phyloP scores from a whole-genome alignment of 441 rosid species.

The Eruca vesicaria region DNA sequence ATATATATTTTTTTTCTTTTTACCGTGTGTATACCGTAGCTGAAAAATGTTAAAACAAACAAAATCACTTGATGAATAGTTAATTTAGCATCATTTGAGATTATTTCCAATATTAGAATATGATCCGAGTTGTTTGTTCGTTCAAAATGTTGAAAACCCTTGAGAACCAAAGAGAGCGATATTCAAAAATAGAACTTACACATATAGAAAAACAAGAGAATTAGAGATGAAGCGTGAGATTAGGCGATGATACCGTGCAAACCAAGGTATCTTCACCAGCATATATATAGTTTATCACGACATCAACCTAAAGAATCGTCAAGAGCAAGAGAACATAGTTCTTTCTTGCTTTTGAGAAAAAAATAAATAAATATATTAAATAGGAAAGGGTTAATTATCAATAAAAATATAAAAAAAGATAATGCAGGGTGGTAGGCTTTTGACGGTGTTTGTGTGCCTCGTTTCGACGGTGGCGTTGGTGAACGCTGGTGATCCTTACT shows the following conservation, averaged over 20 bases:
- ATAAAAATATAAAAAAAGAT: slow-evolving; percentile 4
- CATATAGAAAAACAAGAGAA: neutral
- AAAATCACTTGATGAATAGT: slow-evolving; percentile 8
- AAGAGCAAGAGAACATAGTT: slow-evolving; percentile 41
- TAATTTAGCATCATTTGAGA: neutral
- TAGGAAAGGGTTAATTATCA: slow-evolving; percentile 37
- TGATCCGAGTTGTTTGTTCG: slow-evolving; percentile 27
- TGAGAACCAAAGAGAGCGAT: neutral
- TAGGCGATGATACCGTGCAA: slow-evolving; percentile 17
- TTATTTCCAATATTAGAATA: slow-evolving; percentile 29
- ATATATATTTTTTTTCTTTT: too few species aligned
- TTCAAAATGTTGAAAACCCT: neutral
- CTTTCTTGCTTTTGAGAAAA: slow-evolving; percentile 39
- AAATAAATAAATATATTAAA: neutral
- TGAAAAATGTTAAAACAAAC: neutral
- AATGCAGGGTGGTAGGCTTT: slow-evolving; percentile 33
- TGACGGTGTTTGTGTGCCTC: slow-evolving; percentile 38
- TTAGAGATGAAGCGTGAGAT: slow-evolving; percentile 30
- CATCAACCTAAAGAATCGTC: slow-evolving; percentile 18
- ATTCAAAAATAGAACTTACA: slow-evolving; percentile 27
- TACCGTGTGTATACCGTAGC: neutral
- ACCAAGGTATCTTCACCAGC: slow-evolving; percentile 14
- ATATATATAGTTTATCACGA: slow-evolving; percentile 22
- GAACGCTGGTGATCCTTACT: slow-evolving; percentile 55
- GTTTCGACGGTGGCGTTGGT: slow-evolving; percentile 38